These are phyloP conservation scores for Phaffomyces antillensis DNA, from an alignment of 805 yeast genomes.

Conservation along the genomic window DNA sequence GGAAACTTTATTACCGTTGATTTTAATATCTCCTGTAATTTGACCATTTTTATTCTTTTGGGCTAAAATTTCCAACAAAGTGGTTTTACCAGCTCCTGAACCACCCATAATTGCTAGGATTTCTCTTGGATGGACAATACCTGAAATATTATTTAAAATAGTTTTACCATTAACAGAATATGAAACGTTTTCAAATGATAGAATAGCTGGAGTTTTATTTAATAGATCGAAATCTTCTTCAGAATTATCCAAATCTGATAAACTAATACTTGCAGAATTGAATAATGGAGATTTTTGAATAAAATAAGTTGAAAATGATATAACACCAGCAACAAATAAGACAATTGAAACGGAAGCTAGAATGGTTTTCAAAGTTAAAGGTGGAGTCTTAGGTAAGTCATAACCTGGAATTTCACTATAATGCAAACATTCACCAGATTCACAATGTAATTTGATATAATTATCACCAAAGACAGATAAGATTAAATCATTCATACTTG, in stretches of 20 bases:
- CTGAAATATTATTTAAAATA: conserved; percentile 61
- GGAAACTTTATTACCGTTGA: conserved; percentile 58
- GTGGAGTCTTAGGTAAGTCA: conserved; percentile 46
- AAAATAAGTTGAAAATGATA: conserved; percentile 35
- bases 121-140: conserved; percentile 79
- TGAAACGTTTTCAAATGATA: conserved; percentile 67
- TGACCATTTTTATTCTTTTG: conserved; percentile 76
- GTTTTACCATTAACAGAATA: conserved; percentile 48
- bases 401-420: conserved; percentile 92
- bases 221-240: conserved; percentile 39
- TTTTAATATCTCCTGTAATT: conserved; percentile 56
- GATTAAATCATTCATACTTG: conserved; percentile 91
- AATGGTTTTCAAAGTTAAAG: conserved; percentile 39
- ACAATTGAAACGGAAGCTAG: conserved; percentile 37
- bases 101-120: conserved; percentile 97
- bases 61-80: conserved; percentile 85
- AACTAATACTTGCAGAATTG: conserved; percentile 22
- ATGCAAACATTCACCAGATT: conserved; percentile 88
- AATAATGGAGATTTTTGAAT: conserved; percentile 60
- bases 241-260: conserved; percentile 21
- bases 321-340: conserved; percentile 32
- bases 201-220: conserved; percentile 54
- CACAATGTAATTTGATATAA: conserved; percentile 71
- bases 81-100: conserved; percentile 97
- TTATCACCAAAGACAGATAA: conserved; percentile 93